These are phyloP conservation scores for Funneliformis caledonium DNA, from an alignment of 371 early-diverging fungal genomes.

Conservation along the genomic window DNA sequence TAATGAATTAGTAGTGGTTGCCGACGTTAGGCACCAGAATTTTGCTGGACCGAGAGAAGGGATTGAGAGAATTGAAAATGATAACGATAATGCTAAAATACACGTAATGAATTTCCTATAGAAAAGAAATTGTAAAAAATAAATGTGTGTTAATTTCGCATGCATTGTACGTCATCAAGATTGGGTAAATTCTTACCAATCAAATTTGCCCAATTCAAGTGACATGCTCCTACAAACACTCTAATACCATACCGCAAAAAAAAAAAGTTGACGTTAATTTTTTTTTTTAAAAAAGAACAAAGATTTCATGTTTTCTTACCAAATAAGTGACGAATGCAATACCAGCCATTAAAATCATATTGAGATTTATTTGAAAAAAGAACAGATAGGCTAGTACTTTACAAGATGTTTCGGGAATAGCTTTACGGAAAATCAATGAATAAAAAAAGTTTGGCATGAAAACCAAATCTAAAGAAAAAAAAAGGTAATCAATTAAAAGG, in stretches of 20 bases:
- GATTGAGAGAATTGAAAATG: background rate
- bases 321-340: constrained; percentile 18
- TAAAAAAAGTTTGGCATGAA: constrained; percentile 28
- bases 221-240: background rate
- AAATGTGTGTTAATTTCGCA: too few species aligned
- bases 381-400: background rate
- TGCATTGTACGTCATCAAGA: too few species aligned
- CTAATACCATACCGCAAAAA: background rate
- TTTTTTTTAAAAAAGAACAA: background rate
- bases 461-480: background rate
- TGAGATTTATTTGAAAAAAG: background rate
- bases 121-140: background rate
- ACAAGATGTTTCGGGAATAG: background rate
- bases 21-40: constrained; percentile 3
- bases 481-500: background rate
- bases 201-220: background rate
- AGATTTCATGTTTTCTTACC: background rate
- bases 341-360: constrained; percentile 6
- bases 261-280: background rate
- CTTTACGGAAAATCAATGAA: background rate
- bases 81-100: background rate
- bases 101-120: background rate
- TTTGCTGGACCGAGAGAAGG: background rate
- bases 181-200: background rate
- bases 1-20: background rate